Percentiles rank a stretch among this genome's conserved stretches.
phyloP scores from a whole-genome alignment of 208 protist genomes.

The Wallacemonas sp. region DNA sequence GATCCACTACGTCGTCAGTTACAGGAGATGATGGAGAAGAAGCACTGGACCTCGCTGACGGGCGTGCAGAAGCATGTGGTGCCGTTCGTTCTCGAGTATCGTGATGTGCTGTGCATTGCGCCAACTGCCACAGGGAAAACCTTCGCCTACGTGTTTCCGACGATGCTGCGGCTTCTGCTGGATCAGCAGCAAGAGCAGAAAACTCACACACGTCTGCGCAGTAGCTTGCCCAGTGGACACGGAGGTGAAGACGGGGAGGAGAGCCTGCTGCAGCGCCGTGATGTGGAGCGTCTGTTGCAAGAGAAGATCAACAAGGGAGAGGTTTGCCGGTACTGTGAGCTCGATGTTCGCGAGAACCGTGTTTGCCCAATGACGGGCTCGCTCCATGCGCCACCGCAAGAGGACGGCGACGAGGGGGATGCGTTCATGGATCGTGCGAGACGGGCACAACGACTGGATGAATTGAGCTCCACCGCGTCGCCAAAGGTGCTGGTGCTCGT shows the following conservation, averaged over 20 bases:
- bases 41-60: constrained; percentile 30
- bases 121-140: constrained; percentile 93
- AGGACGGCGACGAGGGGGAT: not conserved
- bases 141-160: constrained; percentile 85
- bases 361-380: constrained; percentile 81
- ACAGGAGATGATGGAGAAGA: constrained; percentile 30
- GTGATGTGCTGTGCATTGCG: constrained; percentile 85
- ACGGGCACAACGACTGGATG: constrained; percentile 32
- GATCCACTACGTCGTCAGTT: constrained; percentile 42
- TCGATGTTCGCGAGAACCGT: constrained; percentile 36
- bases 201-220: constrained; percentile 1
- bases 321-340: constrained; percentile 86
- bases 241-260: constrained; percentile 7
- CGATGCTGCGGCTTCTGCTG: constrained; percentile 65
- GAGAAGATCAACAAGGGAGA: constrained; percentile 66
- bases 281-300: constrained; percentile 61
- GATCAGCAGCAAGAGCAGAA: constrained; percentile 17
- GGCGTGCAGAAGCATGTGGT: constrained; percentile 58
- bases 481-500: constrained; percentile 75
- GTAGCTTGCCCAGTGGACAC: too few relatives aligned
- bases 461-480: constrained; percentile 45
- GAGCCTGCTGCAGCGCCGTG: constrained; percentile 28
- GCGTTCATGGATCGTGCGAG: constrained; percentile 14
- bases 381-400: constrained; percentile 43
- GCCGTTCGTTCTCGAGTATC: constrained; percentile 61